Evolutionary conservation across 768 basidiomycete species (phyloP).

Genomic region (Leccinum subtestaceum): DNA sequence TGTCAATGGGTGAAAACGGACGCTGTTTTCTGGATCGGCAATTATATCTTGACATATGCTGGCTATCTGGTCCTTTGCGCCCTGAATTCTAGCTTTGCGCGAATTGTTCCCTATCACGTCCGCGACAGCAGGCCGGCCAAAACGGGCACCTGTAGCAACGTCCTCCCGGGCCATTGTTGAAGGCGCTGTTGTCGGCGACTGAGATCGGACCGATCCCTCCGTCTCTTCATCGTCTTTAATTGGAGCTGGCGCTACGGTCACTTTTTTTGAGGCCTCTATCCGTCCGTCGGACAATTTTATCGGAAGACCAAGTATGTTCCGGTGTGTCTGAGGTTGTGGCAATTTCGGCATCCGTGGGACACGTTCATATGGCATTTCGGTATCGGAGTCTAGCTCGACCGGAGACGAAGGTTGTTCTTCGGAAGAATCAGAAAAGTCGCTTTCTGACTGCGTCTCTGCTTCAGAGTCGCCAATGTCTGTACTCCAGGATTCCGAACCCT

Average conservation of each 20-base stretch:
- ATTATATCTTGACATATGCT: slow-evolving; percentile 91
- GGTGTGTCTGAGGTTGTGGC: slow-evolving; percentile 46
- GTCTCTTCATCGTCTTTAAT: slow-evolving; percentile 30
- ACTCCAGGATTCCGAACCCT: slow-evolving; percentile 52
- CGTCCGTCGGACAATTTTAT: slow-evolving; percentile 85
- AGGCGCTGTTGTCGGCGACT: slow-evolving; percentile 25
- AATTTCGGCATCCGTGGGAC: slow-evolving; percentile 50
- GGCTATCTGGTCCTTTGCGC: slow-evolving; percentile 93
- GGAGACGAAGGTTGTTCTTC: slow-evolving; percentile 6
- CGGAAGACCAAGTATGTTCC: slow-evolving; percentile 64
- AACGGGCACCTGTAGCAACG: slow-evolving; percentile 79
- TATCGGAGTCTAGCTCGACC: slow-evolving; percentile 43
- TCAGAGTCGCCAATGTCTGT: slow-evolving; percentile 41
- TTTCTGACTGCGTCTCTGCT: slow-evolving; percentile 18
- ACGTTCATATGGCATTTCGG: slow-evolving; percentile 74
- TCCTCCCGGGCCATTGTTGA: slow-evolving; percentile 49
- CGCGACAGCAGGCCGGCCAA: slow-evolving; percentile 78
- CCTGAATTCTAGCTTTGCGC: slow-evolving; percentile 61
- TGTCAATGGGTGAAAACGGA: slow-evolving; percentile 39
- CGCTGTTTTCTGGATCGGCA: slow-evolving; percentile 92
- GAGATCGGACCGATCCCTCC: slow-evolving; percentile 36
- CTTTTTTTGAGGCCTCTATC: slow-evolving; percentile 56
- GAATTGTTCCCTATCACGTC: slow-evolving; percentile 69
- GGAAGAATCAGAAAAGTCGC: slow-evolving; percentile 8
- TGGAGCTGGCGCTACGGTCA: slow-evolving; percentile 19